These are phyloP conservation scores for Fusarium sp. DNA, from an alignment of 2,329 filamentous ascomycete species.

Conservation along the genomic window DNA sequence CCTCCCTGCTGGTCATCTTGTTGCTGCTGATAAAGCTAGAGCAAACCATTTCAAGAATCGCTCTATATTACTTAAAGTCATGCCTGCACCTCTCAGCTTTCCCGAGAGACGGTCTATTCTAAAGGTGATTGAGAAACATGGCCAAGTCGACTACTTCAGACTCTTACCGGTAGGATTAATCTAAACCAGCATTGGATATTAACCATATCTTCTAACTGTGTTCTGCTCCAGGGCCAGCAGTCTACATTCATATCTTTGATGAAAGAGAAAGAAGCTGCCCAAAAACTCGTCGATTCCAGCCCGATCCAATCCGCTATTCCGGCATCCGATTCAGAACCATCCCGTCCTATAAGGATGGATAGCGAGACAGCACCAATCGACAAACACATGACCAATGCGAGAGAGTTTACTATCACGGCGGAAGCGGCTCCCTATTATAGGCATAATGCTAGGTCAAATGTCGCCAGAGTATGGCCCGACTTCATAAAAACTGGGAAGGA, in stretches of 20 bases:
- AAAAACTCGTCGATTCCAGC: constrained; percentile 59
- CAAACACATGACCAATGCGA: constrained; percentile 2
- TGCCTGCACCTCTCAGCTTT: constrained; percentile 66
- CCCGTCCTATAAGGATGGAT: constrained; percentile 45
- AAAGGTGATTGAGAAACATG: constrained; percentile 65
- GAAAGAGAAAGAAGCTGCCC: constrained; percentile 57
- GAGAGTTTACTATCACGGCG: constrained; percentile 61
- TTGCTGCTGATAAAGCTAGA: constrained; percentile 1
- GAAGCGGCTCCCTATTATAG: constrained; percentile 57
- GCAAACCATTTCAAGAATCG: constrained; percentile 18
- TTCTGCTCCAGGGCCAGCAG: constrained; percentile 58
- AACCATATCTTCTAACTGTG: constrained; percentile 11
- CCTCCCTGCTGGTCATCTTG: background rate
- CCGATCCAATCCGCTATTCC: constrained; percentile 64
- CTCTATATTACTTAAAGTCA: constrained; percentile 64
- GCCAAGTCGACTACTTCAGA: constrained; percentile 68
- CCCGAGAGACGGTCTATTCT: constrained; percentile 70
- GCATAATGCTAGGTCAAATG: constrained; percentile 56
- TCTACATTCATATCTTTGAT: constrained; percentile 67
- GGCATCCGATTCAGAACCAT: constrained; percentile 46
- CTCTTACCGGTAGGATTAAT: constrained; percentile 35
- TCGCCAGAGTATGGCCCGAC: constrained; percentile 61
- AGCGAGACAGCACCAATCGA: constrained; percentile 5
- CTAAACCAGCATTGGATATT: background rate
- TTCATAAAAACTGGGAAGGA: constrained; percentile 52